phyloP scores from a whole-genome alignment of 495 filamentous ascomycete genomes.

The Podospora didyma region DNA sequence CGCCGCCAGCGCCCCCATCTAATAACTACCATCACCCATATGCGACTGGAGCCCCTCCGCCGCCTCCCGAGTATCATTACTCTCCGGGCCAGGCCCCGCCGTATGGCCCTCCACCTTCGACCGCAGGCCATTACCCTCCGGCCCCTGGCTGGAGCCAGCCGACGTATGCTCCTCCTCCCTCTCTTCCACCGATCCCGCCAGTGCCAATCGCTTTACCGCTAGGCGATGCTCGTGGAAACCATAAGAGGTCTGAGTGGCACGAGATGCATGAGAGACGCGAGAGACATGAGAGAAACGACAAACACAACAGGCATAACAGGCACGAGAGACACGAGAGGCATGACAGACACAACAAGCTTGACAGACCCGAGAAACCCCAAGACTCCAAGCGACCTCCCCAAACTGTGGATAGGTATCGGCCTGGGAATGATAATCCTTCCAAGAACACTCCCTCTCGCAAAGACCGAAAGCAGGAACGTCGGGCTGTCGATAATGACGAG shows the following conservation, averaged over 20 bases:
- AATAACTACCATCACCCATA: conserved; percentile 26
- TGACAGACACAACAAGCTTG: no score
- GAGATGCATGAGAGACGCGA: no score
- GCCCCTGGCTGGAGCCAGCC: conserved; percentile 17
- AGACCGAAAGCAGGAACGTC: conserved; percentile 12
- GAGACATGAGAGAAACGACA: no score
- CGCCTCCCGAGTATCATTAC: conserved; percentile 24
- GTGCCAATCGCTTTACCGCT: background rate
- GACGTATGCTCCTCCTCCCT: conserved; percentile 18
- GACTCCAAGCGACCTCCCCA: conserved; percentile 9
- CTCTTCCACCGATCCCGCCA: conserved; percentile 6
- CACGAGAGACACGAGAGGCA: no score
- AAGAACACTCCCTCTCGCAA: background rate
- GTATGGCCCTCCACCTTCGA: conserved; percentile 15
- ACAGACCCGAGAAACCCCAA: no score
- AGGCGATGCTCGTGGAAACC: conserved; percentile 15
- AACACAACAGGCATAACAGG: no score
- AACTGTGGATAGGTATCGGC: conserved; percentile 12
- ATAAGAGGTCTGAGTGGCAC: no score
- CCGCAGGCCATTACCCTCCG: conserved; percentile 5
- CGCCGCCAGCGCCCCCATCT: conserved; percentile 23
- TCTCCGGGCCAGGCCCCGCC: conserved; percentile 13
- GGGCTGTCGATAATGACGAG: conserved; percentile 1
- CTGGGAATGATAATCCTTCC: conserved; percentile 4
- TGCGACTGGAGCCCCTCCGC: conserved; percentile 16